Conservation (phyloP, 768 basidiomycete species). For the Saitozyma sp. region DNA sequence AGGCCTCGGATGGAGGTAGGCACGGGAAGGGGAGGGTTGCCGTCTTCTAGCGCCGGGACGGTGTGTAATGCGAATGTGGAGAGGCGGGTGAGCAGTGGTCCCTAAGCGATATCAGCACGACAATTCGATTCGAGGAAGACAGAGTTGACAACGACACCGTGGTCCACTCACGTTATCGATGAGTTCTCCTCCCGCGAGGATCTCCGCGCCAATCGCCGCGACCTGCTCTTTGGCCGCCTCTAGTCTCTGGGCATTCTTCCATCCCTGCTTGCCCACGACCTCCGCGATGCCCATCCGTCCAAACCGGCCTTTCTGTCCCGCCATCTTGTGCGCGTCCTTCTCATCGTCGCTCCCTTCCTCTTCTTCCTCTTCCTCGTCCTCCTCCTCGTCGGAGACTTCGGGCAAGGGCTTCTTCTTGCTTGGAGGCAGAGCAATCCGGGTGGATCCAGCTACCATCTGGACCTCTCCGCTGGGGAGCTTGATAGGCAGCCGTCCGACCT, state of each 20-base stretch:
- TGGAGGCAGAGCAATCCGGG: conserved; percentile 41
- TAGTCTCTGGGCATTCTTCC: conserved; percentile 57
- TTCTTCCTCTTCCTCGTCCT: conserved; percentile 31
- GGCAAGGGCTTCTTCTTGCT: conserved; percentile 37
- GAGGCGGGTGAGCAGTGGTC: conserved; percentile 82
- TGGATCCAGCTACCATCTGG: conserved; percentile 54
- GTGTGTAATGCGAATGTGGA: conserved; percentile 81
- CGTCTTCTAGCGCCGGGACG: conserved; percentile 67
- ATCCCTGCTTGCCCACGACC: conserved; percentile 45
- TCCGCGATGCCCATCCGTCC: conserved; percentile 50
- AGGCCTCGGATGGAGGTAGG: conserved; percentile 81
- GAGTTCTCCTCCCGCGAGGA: conserved; percentile 83
- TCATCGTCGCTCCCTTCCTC: conserved; percentile 42
- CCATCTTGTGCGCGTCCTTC: conserved; percentile 42
- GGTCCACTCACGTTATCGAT: conserved; percentile 68
- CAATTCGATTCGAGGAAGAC: conserved; percentile 6
- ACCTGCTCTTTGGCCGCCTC: conserved; percentile 89
- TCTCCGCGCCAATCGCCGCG: conserved; percentile 87
- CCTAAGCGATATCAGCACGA: conserved; percentile 55
- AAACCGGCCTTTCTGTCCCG: conserved; percentile 43
- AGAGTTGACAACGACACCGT: not conserved
- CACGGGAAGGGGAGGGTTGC: conserved; percentile 60
- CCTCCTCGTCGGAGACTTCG: conserved; percentile 22
- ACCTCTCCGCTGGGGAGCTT: conserved; percentile 81
- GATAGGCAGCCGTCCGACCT: conserved; percentile 65